Conservation (phyloP, 495 filamentous ascomycete species). For the Amphirosellinia nigrospora region DNA sequence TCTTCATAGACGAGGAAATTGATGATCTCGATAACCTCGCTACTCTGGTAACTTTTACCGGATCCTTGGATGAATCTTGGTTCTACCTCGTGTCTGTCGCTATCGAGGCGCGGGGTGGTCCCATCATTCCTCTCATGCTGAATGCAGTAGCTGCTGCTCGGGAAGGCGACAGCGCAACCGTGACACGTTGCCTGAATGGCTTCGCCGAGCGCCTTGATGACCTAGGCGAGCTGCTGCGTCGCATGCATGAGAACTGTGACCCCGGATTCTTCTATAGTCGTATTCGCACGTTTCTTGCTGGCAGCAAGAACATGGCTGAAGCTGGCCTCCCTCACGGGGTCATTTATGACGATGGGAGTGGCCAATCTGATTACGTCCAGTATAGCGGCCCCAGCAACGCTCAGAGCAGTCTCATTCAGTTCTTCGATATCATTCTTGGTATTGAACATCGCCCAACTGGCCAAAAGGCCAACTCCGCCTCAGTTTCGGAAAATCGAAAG, state of each 20-base stretch:
- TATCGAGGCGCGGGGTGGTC: slow-evolving; percentile 90
- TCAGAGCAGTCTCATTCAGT: slow-evolving; percentile 92
- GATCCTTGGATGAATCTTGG: slow-evolving; percentile 95
- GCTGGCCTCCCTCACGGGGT: slow-evolving; percentile 88
- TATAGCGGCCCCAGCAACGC: slow-evolving; percentile 93
- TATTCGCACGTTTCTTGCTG: slow-evolving; percentile 92
- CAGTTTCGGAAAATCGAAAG: slow-evolving; percentile 58
- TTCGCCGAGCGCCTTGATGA: slow-evolving; percentile 91
- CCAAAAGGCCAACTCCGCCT: slow-evolving; percentile 57
- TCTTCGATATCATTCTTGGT: slow-evolving; percentile 91
- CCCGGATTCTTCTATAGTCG: slow-evolving; percentile 92
- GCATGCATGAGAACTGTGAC: slow-evolving; percentile 93
- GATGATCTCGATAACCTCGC: slow-evolving; percentile 84
- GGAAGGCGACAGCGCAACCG: slow-evolving; percentile 67
- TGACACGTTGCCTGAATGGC: slow-evolving; percentile 72
- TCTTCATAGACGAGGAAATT: slow-evolving; percentile 79
- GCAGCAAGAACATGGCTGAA: slow-evolving; percentile 94
- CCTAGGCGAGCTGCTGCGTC: slow-evolving; percentile 71
- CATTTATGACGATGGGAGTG: slow-evolving; percentile 79
- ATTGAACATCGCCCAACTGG: slow-evolving; percentile 93
- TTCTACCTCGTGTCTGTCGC: slow-evolving; percentile 95
- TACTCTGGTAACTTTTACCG: slow-evolving; percentile 89
- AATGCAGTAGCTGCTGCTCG: slow-evolving; percentile 84
- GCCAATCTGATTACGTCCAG: slow-evolving; percentile 70
- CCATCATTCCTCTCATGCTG: slow-evolving; percentile 88